A percentile compares a stretch with the other conserved stretches of the same genome.
These are phyloP conservation scores for Thamnidium elegans DNA, from an alignment of 192 early-diverging fungal species.

Conservation along the genomic window DNA sequence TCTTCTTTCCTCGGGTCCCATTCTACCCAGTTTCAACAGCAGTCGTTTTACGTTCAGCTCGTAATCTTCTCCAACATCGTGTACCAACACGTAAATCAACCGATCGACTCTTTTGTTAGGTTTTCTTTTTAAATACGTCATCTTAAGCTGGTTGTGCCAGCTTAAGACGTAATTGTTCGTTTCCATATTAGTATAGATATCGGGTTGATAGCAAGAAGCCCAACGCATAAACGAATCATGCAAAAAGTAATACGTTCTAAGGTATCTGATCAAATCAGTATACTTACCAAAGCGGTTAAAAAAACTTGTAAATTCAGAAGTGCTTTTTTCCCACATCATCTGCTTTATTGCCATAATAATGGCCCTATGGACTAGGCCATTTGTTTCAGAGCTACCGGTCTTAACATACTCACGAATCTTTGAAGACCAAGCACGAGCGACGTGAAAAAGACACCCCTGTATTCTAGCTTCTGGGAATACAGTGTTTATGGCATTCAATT, in stretches of 20 bases:
- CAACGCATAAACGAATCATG: neutral
- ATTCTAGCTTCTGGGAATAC: neutral
- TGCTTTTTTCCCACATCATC: neutral
- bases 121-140: constrained; percentile 3
- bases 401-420: neutral
- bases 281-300: neutral
- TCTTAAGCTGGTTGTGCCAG: constrained; percentile 13
- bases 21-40: too few species aligned
- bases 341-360: neutral
- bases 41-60: too few species aligned
- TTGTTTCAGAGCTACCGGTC: neutral
- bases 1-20: constrained; percentile 6
- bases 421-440: neutral
- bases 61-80: too few species aligned
- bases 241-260: neutral
- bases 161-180: constrained; percentile 11
- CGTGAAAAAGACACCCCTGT: constrained; percentile 8
- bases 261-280: neutral
- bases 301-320: neutral
- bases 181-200: neutral
- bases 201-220: constrained; percentile 1
- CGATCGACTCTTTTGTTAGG: too few species aligned
- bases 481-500: neutral
- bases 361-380: neutral
- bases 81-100: too few species aligned